Evolutionary conservation across 2,329 filamentous ascomycete genomes (phyloP), one percentile per base, ranked within the genome.

Genomic region (Colletotrichum liaoningense): DNA sequence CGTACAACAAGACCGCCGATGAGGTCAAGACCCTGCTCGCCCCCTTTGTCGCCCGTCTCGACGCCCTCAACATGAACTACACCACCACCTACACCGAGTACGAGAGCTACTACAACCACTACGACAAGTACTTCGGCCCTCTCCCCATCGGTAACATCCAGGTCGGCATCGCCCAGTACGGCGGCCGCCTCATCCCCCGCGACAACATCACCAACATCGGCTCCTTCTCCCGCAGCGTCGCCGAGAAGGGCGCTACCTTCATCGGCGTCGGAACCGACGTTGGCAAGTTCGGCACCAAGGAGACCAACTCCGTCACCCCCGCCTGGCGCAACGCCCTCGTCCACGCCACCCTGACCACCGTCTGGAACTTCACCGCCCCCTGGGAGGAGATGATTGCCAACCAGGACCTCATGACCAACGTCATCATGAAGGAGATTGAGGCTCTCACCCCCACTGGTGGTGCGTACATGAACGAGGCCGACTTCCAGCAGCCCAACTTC

Each of bases 381-480:
- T 79, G 78, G 72, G 74, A 70, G 7, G 77, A 79, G 19, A 81
- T 83, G 79, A 60, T 79, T 3, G 76, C 77, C 33, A 75, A 76
- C 5, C 80, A 82, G 73, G 74, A 79, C 63, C 75, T 75, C 60
- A 75, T 75, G 74, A 75, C 74, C 22, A 52, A 75, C 55, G 66
- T 67, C 22, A 22, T 75, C 24, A 74, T 74, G 66, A 66, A 66
- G 24, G 74, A 70, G 63, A 75, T 75, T 28, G 74, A 75, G 74
- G 67, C 71, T 0, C 58, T 75, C 7, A 83, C 84, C 0, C 85
- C 85, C 2, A 83, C 80, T 1, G 79, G 80, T 1, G 86, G 86
- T 4, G 81, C 85, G 1, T 89, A 89, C 74, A 79, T 87, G 77
- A 89, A 88, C 73, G 88, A 91, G 80, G 85, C 83, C 2, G 85